Evolutionary conservation across 23 red algal species (phyloP).

Genomic region (Gracilaria domingensis): DNA sequence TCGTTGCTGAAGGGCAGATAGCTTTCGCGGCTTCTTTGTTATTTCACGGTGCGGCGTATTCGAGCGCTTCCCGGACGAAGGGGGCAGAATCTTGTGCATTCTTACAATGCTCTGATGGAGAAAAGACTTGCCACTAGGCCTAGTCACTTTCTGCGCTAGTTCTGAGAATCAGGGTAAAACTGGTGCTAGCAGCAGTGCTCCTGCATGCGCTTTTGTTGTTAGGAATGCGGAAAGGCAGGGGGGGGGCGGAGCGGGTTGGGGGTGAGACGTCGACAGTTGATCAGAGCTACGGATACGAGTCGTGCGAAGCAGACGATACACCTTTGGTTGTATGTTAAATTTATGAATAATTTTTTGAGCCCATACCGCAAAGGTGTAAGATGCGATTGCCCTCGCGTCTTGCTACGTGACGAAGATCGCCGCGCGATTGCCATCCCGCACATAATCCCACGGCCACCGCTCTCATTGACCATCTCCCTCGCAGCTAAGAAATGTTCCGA

Average conservation of each 20-base stretch:
- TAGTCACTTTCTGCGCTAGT: not conserved
- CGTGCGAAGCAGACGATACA: not conserved
- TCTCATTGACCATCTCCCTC: not conserved
- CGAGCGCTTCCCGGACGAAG: not conserved
- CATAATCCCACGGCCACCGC: not conserved
- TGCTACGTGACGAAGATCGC: not conserved
- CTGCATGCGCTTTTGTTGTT: no score
- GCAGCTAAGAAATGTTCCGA: slow-evolving; percentile 38
- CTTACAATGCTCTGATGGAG: not conserved
- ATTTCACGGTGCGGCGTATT: not conserved
- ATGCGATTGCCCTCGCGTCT: no score
- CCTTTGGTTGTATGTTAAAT: no score
- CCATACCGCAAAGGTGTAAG: no score
- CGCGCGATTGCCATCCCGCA: not conserved
- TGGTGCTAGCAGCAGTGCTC: no score
- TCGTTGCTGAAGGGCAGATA: slow-evolving; percentile 59
- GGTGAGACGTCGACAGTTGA: no score
- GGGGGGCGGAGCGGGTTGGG: no score
- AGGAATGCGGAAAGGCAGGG: no score
- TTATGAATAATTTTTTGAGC: no score
- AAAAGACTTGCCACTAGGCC: not conserved
- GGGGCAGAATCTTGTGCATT: not conserved
- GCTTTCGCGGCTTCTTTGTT: slow-evolving; percentile 17
- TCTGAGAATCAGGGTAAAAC: no score
- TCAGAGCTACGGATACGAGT: no score